Percentiles rank a stretch among this genome's conserved stretches.
Conservation (phyloP, 768 basidiomycete genomes). For the Tephrocybe sp. region DNA sequence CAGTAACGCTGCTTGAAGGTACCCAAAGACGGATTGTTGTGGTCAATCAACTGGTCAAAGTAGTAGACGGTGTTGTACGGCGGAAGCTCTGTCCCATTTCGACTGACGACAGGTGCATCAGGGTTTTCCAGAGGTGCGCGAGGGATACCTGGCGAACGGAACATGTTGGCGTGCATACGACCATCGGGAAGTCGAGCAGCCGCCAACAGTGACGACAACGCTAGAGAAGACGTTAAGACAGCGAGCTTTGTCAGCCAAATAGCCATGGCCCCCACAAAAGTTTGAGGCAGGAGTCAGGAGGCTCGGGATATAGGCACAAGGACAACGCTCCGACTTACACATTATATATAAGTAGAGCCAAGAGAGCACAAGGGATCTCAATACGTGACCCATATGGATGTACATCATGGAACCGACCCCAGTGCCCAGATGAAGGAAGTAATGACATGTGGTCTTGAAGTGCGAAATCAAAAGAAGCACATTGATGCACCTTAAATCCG, state of each 20-base stretch:
- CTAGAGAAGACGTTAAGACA: constrained; percentile 19
- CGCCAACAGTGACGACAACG: constrained; percentile 20
- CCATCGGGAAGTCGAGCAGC: constrained; percentile 36
- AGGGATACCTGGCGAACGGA: constrained; percentile 38
- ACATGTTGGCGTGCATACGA: constrained; percentile 41
- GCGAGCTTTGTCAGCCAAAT: constrained; percentile 17
- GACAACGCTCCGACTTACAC: neutral
- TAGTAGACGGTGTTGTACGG: constrained; percentile 46
- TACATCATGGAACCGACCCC: constrained; percentile 4
- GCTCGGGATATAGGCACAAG: neutral
- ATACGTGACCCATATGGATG: constrained; percentile 16
- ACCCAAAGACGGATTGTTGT: constrained; percentile 55
- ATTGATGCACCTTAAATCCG: constrained; percentile 7
- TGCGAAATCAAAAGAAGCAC: constrained; percentile 16
- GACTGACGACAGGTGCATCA: constrained; percentile 37
- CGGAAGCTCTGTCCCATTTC: constrained; percentile 44
- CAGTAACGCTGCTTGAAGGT: constrained; percentile 81
- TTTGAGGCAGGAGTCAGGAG: neutral
- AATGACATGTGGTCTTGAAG: constrained; percentile 4
- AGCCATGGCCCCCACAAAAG: neutral
- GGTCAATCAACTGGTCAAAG: constrained; percentile 61
- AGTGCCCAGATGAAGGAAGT: neutral
- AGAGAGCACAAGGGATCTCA: neutral
- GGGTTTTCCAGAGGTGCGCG: constrained; percentile 24
- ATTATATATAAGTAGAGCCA: constrained; percentile 6